Percentiles rank a stretch among this genome's conserved stretches.
Evolutionary conservation across 768 basidiomycete species (phyloP).

Genomic region (Psilocybe sp.): DNA sequence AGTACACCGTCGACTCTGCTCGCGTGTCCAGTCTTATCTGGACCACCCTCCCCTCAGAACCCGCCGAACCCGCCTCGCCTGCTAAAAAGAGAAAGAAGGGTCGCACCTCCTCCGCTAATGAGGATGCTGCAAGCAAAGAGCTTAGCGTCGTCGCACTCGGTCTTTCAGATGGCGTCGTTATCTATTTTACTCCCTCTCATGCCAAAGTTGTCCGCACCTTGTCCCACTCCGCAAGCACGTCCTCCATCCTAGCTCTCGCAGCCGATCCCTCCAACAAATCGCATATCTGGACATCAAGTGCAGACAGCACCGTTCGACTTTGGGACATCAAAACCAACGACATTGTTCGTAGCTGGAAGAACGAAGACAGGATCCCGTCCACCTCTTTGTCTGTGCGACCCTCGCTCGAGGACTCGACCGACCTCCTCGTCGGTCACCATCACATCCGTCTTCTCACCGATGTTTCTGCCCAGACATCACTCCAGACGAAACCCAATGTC

Average conservation of each 20-base stretch:
- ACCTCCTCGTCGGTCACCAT: slow-evolving; percentile 60
- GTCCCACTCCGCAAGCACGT: slow-evolving; percentile 51
- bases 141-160: slow-evolving; percentile 53
- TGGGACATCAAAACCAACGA: slow-evolving; percentile 56
- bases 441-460: slow-evolving; percentile 51
- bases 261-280: slow-evolving; percentile 28
- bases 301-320: slow-evolving; percentile 52
- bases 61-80: slow-evolving; percentile 28
- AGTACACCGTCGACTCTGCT: slow-evolving; percentile 53
- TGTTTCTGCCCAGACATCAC: slow-evolving; percentile 22
- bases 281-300: slow-evolving; percentile 54
- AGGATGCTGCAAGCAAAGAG: slow-evolving; percentile 20
- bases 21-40: slow-evolving; percentile 56
- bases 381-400: slow-evolving; percentile 49
- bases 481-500: slow-evolving; percentile 39
- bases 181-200: slow-evolving; percentile 62
- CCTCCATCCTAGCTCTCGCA: slow-evolving; percentile 50
- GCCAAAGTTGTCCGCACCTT: slow-evolving; percentile 53
- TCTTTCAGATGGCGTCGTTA: slow-evolving; percentile 55
- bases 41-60: slow-evolving; percentile 30
- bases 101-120: slow-evolving; percentile 35
- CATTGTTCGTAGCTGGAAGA: slow-evolving; percentile 50
- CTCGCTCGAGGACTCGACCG: slow-evolving; percentile 32
- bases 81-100: slow-evolving; percentile 59
- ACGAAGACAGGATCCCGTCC: slow-evolving; percentile 56